Conservation (phyloP, 1,284 basidiomycete species). For the Jaminaea rosea region DNA sequence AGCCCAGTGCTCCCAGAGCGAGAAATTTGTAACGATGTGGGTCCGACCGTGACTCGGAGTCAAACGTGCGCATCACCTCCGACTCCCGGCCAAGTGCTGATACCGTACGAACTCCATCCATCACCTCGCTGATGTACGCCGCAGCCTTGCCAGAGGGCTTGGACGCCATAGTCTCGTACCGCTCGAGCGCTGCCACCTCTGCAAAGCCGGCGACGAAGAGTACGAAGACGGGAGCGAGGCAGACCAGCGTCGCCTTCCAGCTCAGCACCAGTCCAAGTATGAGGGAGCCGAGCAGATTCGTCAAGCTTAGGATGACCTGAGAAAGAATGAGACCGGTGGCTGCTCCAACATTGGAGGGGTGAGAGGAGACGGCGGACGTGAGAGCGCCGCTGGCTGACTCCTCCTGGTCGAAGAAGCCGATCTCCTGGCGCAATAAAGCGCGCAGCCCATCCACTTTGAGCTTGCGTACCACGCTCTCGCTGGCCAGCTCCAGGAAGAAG, state of each 20-base stretch:
- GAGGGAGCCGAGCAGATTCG: slow-evolving; percentile 47
- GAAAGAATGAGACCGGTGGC: slow-evolving; percentile 48
- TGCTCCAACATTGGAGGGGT: slow-evolving; percentile 47
- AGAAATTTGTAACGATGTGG: slow-evolving; percentile 29
- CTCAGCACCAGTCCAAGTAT: slow-evolving; percentile 48
- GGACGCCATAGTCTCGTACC: slow-evolving; percentile 39
- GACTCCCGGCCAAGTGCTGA: slow-evolving; percentile 48
- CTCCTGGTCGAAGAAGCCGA: slow-evolving; percentile 42
- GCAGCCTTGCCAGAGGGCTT: slow-evolving; percentile 35
- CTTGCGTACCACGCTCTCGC: slow-evolving; percentile 28
- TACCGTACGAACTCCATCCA: slow-evolving; percentile 49
- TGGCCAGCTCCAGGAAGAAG: slow-evolving; percentile 36
- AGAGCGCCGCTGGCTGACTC: slow-evolving; percentile 48
- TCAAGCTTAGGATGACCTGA: slow-evolving; percentile 42
- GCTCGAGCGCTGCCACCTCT: slow-evolving; percentile 45
- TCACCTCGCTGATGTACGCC: slow-evolving; percentile 48
- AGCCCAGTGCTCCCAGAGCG: slow-evolving; percentile 39
- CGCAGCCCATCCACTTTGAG: slow-evolving; percentile 30
- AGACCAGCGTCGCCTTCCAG: slow-evolving; percentile 47
- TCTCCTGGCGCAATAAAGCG: slow-evolving; percentile 36
- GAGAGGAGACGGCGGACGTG: slow-evolving; percentile 45
- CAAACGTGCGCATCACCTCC: slow-evolving; percentile 39
- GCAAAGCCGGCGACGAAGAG: slow-evolving; percentile 31
- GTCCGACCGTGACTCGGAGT: slow-evolving; percentile 18
- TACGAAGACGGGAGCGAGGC: slow-evolving; percentile 43